Evolutionary conservation across 306 rosid species (phyloP).

Genomic region (Macrotyloma uniflorum): DNA sequence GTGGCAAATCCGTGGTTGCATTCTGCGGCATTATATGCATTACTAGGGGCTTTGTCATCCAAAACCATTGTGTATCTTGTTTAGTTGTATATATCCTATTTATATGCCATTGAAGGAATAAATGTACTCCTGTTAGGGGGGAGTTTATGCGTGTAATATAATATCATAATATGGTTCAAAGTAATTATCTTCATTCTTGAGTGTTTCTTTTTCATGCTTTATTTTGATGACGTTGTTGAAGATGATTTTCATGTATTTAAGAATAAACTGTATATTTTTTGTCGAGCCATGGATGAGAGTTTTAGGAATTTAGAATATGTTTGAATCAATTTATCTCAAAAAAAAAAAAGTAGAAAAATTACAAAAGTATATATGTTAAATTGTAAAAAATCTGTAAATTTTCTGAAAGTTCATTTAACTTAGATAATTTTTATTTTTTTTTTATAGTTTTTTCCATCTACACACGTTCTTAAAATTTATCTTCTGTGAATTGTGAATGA

Average conservation of each 20-base stretch:
- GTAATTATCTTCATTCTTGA: too few species aligned
- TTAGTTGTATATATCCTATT: too few species aligned
- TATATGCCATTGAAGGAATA: background rate
- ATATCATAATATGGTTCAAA: conserved; percentile 25
- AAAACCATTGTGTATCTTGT: conserved; percentile 37
- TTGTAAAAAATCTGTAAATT: too few species aligned
- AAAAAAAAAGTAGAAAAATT: too few species aligned
- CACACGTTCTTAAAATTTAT: too few species aligned
- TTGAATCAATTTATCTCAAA: too few species aligned
- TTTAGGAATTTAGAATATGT: too few species aligned
- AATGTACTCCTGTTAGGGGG: conserved; percentile 27
- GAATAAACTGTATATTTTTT: background rate
- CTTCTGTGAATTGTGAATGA: too few species aligned
- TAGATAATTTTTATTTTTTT: too few species aligned
- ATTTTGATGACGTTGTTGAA: background rate
- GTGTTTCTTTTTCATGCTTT: background rate
- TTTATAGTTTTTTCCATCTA: too few species aligned
- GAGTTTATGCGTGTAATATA: conserved; percentile 11
- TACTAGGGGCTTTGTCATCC: conserved; percentile 44
- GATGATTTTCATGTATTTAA: background rate
- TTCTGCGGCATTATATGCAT: conserved; percentile 35
- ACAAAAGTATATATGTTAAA: too few species aligned
- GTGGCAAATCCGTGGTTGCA: conserved; percentile 44
- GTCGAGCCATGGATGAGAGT: background rate
- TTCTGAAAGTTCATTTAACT: too few species aligned